Base-by-base conservation (phyloP, 1,139 yeast species). In the Sugiyamaella castrensis region DNA sequence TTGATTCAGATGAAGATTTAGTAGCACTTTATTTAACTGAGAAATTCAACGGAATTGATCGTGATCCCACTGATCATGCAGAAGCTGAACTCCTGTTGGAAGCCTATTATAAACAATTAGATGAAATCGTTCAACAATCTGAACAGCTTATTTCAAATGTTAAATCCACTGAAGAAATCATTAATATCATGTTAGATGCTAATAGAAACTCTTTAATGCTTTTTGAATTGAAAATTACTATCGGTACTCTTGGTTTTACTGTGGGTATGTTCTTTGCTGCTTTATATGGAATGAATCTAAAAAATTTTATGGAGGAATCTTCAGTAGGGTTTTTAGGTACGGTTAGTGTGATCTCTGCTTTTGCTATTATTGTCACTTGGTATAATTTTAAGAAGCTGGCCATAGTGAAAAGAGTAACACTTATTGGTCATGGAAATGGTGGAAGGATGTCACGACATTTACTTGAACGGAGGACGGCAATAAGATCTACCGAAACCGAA, bases 201-300 rank as follows among this genome's bases (percentile, higher is more conserved):
- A 89, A 89, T 63, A 81, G 98, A 69, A 91, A 91, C 69, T 82
- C 95, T 6, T 74, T 92, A 53, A 91, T 92, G 96, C 74, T 92
- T 49, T 81, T 87, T 59, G 96, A 92, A 59, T 71, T 92, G 57
- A 83, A 87, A 60, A 81, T 91, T 36, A 82, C 96, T 0, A 85
- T 92, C 33, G 88, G 88, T 53, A 86, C 98, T 0, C 68, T 92
- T 38, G 95, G 96, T 0, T 76, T 83, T 56, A 82, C 95, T 1
- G 85, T 89, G 11, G 95, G 95, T 1, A 83, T 85, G 11, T 70
- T 83, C 37, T 66, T 85, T 13, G 80, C 91, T 1, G 96, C 96
- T 1, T 74, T 92, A 52, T 92, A 88, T 65, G 98, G 98, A 37
- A 92, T 92, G 98, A 92, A 92, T 65, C 72, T 92, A 64, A 87